Evolutionary conservation across 2,329 filamentous ascomycete species (phyloP).

Genomic region (Periconia sp.): DNA sequence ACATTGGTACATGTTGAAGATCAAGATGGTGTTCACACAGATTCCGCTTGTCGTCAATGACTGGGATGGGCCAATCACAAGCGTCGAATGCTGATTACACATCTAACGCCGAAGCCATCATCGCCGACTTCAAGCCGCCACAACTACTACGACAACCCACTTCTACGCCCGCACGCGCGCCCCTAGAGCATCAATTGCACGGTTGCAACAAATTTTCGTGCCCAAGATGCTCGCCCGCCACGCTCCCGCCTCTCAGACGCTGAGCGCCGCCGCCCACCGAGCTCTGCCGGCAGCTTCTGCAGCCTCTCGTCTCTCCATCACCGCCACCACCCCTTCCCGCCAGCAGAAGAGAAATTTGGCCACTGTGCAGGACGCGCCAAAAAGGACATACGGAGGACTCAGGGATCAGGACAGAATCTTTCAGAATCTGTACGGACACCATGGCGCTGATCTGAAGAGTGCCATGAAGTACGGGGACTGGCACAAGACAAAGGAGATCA

Average conservation of each 20-base stretch:
- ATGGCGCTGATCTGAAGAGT: constrained; percentile 86
- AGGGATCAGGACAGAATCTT: constrained; percentile 98
- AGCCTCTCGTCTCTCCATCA: constrained; percentile 42
- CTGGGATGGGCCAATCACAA: constrained; percentile 19
- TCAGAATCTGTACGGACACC: constrained; percentile 95
- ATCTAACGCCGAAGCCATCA: constrained; percentile 16
- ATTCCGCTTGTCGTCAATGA: constrained; percentile 25
- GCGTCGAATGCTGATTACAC: constrained; percentile 17
- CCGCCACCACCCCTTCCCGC: constrained; percentile 43
- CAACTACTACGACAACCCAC: constrained; percentile 25
- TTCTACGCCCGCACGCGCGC: constrained; percentile 20
- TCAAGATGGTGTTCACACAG: neutral
- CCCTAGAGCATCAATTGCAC: constrained; percentile 43
- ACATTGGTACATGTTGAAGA: neutral
- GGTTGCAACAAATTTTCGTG: constrained; percentile 23
- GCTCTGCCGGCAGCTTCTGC: constrained; percentile 43
- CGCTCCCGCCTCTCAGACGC: constrained; percentile 41
- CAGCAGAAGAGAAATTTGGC: constrained; percentile 69
- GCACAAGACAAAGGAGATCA: constrained; percentile 99
- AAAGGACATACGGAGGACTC: constrained; percentile 77
- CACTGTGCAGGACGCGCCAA: constrained; percentile 56
- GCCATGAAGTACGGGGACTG: constrained; percentile 98
- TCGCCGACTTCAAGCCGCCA: constrained; percentile 34
- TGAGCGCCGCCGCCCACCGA: constrained; percentile 45
- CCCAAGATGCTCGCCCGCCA: constrained; percentile 47